Evolutionary conservation across 352 stramenopile species (phyloP).

Genomic region (Phytophthora meadii): DNA sequence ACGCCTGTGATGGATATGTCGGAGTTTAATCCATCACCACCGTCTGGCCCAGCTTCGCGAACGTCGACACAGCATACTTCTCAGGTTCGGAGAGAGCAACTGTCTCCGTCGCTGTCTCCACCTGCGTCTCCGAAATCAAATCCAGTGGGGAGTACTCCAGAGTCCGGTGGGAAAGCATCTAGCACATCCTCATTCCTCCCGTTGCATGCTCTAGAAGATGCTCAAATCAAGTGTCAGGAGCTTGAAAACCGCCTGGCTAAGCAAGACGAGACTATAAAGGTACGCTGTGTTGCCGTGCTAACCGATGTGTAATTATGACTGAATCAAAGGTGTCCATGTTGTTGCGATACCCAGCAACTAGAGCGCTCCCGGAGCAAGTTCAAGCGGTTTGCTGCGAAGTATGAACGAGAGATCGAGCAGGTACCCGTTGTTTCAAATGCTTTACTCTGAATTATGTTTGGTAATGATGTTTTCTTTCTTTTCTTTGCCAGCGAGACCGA

Average conservation of each 20-base stretch:
- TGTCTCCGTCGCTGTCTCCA: constrained; percentile 20
- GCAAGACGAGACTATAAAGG: constrained; percentile 86
- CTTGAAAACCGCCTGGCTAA: constrained; percentile 74
- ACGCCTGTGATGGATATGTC: constrained; percentile 69
- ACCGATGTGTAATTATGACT: neutral
- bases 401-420: constrained; percentile 85
- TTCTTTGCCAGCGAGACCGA: constrained; percentile 42
- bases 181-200: constrained; percentile 67
- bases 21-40: constrained; percentile 56
- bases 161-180: constrained; percentile 36
- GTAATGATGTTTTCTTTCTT: constrained; percentile 10
- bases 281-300: constrained; percentile 30
- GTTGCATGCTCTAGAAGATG: constrained; percentile 67
- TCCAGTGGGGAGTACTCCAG: constrained; percentile 29
- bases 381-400: constrained; percentile 86
- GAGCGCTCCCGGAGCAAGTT: constrained; percentile 88
- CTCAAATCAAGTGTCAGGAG: constrained; percentile 79
- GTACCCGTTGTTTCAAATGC: constrained; percentile 26
- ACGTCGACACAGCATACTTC: constrained; percentile 6
- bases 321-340: neutral
- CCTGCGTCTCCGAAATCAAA: constrained; percentile 34
- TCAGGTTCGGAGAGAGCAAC: constrained; percentile 10
- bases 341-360: constrained; percentile 59
- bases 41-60: constrained; percentile 21
- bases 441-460: constrained; percentile 1